Percentiles rank a stretch among this genome's conserved stretches.
These are phyloP conservation scores for Fomitopsis palustris DNA, from an alignment of 1,284 basidiomycete species.

Conservation along the genomic window DNA sequence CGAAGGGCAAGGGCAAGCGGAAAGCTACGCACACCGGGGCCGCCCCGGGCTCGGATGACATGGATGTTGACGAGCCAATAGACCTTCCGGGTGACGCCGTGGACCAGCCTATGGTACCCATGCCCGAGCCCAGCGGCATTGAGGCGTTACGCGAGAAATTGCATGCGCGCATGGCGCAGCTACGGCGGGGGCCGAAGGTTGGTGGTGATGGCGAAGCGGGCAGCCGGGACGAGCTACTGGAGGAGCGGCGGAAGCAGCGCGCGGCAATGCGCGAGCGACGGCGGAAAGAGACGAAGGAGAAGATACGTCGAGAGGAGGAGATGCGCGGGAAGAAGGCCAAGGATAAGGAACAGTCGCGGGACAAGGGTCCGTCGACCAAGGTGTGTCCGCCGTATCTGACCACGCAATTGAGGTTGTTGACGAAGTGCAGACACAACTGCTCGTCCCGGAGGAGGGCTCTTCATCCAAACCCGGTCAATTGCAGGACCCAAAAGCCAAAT, in stretches of 20 bases:
- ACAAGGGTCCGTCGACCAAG: conserved; percentile 48
- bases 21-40: conserved; percentile 39
- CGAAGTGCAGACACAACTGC: conserved; percentile 58
- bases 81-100: conserved; percentile 19
- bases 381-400: conserved; percentile 31
- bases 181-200: conserved; percentile 48
- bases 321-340: conserved; percentile 45
- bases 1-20: conserved; percentile 43
- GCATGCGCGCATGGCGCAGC: conserved; percentile 71
- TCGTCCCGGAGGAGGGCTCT: conserved; percentile 54
- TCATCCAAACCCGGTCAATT: conserved; percentile 30
- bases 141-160: conserved; percentile 74
- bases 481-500: conserved; percentile 36
- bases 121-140: conserved; percentile 68
- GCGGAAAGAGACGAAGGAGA: conserved; percentile 81
- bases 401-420: neutral
- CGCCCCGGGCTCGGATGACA: conserved; percentile 34
- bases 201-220: conserved; percentile 39
- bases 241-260: conserved; percentile 72
- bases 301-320: conserved; percentile 60
- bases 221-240: conserved; percentile 78
- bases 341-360: conserved; percentile 38
- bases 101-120: conserved; percentile 47
- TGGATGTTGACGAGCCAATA: conserved; percentile 29
- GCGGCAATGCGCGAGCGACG: conserved; percentile 81